Conservation (phyloP, 2,329 filamentous ascomycete species). For the Trichothecium roseum region DNA sequence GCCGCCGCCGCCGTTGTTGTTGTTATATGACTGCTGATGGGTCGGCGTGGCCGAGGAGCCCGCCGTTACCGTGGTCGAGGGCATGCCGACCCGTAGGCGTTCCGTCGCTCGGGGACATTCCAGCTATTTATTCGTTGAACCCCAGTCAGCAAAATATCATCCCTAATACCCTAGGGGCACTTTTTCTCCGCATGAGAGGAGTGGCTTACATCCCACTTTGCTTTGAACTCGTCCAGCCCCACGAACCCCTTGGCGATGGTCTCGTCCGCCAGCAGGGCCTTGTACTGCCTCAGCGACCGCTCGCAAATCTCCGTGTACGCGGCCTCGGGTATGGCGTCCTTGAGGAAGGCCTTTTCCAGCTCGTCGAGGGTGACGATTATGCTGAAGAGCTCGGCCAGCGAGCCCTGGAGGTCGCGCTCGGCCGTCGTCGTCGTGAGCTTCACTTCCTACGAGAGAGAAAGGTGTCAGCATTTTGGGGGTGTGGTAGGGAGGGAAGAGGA, state of each 20-base stretch:
- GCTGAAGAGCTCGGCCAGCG: slow-evolving; percentile 92
- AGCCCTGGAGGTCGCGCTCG: slow-evolving; percentile 90
- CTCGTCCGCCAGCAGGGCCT: slow-evolving; percentile 84
- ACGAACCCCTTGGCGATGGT: slow-evolving; percentile 81
- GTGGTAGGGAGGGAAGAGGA: not conserved
- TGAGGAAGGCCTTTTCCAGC: slow-evolving; percentile 91
- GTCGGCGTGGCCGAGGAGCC: slow-evolving; percentile 28
- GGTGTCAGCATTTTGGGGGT: slow-evolving; percentile 6
- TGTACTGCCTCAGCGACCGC: slow-evolving; percentile 90
- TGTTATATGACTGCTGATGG: not conserved
- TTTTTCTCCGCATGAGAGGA: not conserved
- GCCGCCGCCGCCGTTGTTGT: too few species aligned
- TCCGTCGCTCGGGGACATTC: slow-evolving; percentile 93
- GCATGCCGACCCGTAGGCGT: slow-evolving; percentile 82
- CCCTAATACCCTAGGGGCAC: too few species aligned
- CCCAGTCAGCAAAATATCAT: slow-evolving; percentile 5
- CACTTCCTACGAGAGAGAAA: slow-evolving; percentile 59
- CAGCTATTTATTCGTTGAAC: slow-evolving; percentile 45
- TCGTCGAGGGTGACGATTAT: slow-evolving; percentile 94
- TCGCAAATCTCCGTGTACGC: slow-evolving; percentile 97
- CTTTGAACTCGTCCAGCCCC: slow-evolving; percentile 83
- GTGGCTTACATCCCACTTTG: slow-evolving; percentile 72
- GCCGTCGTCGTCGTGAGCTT: slow-evolving; percentile 79
- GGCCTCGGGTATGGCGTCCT: slow-evolving; percentile 81
- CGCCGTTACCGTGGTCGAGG: slow-evolving; percentile 63